Evolutionary conservation across 2,329 filamentous ascomycete genomes (phyloP).

Genomic region (Aspergillus bombycis): DNA sequence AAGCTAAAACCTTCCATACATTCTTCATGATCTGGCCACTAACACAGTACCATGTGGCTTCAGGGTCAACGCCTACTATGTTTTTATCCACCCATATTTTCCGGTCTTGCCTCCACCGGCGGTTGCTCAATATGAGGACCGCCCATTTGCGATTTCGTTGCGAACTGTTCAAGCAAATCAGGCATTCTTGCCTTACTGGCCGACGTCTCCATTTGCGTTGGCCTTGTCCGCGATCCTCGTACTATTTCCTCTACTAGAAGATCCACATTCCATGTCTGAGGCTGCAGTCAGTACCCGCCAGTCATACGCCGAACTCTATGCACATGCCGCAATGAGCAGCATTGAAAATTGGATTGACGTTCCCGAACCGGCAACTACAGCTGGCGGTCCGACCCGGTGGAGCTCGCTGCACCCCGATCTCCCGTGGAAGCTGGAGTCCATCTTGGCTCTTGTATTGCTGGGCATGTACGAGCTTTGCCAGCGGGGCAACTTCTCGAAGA

Average conservation of each 20-base stretch:
- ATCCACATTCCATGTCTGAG: slow-evolving; percentile 13
- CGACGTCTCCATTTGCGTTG: slow-evolving; percentile 23
- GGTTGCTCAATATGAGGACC: slow-evolving; percentile 19
- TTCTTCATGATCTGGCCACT: background rate
- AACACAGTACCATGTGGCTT: background rate
- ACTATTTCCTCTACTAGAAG: slow-evolving; percentile 23
- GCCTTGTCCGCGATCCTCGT: slow-evolving; percentile 27
- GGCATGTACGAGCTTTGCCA: slow-evolving; percentile 30
- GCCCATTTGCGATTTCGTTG: slow-evolving; percentile 5
- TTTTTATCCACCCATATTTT: slow-evolving; percentile 31
- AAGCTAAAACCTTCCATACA: no score
- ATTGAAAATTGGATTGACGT: slow-evolving; percentile 21
- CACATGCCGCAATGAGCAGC: slow-evolving; percentile 23
- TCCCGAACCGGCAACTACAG: background rate
- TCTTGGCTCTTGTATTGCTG: slow-evolving; percentile 26
- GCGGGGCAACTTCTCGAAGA: slow-evolving; percentile 25
- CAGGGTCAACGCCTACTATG: slow-evolving; percentile 31
- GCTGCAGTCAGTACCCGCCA: slow-evolving; percentile 14
- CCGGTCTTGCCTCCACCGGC: slow-evolving; percentile 24
- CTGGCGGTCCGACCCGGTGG: background rate
- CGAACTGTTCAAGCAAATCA: slow-evolving; percentile 6
- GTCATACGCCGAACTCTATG: slow-evolving; percentile 28
- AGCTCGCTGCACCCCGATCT: slow-evolving; percentile 18
- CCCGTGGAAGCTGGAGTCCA: slow-evolving; percentile 19
- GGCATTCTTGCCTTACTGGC: slow-evolving; percentile 23